Evolutionary conservation across 1,284 basidiomycete genomes (phyloP), one percentile per base, ranked within the genome.

Genomic region (Trichosporon ovoides): DNA sequence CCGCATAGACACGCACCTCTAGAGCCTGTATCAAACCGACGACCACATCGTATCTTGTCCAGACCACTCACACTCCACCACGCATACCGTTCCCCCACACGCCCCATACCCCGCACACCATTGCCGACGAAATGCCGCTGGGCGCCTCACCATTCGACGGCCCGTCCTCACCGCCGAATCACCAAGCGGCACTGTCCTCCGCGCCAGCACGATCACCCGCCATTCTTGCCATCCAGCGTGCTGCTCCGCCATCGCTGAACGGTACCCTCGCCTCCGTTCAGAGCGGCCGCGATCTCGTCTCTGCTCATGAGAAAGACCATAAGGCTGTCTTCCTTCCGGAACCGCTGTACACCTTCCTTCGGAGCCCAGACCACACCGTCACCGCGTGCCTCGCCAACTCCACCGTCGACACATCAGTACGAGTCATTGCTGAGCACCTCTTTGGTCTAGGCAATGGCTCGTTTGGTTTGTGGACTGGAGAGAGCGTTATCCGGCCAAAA

Each of bases 361-460:
- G 57, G 7, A 48, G 36, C 18, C 55, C 60, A 13, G 59, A 61
- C 14, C 59, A 64, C 53, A 61, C 59, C 0, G 63, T 64, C 11
- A 64, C 63, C 7, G 50, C 50, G 13, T 54, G 55, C 10, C 38
- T 64, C 2, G 63, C 57, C 12, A 64, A 64, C 50, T 59, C 60
- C 28, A 61, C 63, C 14, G 43, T 61, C 34, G 63, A 64, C 58
- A 57, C 50, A 37, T 57, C 63, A 0, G 63, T 64, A 19, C 63
- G 63, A n/a, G 58, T 64, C 51, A 61, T 64, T 16, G 63, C 63
- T 16, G 63, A 64, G 50, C 59, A 64, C 53, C 63, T 64, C 16
- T 64, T 59, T 20, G 63, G 63, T 2, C 53, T 64, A 3, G 63
- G 52, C 12, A 57, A 58, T 36, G 63, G 63, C 13, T 55, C 56